phyloP scores from a whole-genome alignment of 1,284 basidiomycete genomes.

The Ustilago crameri region DNA sequence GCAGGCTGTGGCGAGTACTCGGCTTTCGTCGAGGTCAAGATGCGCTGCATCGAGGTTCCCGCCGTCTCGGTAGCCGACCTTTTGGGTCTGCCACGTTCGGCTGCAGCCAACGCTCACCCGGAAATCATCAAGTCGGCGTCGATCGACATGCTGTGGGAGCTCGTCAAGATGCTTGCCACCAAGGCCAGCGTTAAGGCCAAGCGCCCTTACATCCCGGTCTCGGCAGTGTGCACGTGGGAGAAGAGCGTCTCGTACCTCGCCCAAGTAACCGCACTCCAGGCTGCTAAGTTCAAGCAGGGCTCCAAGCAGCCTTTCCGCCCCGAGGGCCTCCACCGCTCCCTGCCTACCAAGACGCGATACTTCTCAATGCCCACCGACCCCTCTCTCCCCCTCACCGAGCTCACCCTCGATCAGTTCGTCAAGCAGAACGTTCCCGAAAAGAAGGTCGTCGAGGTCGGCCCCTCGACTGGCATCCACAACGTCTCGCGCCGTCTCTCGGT shows the following conservation, averaged over 20 bases:
- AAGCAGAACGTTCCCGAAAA: constrained; percentile 43
- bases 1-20: constrained; percentile 44
- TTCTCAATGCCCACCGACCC: constrained; percentile 49
- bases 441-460: constrained; percentile 24
- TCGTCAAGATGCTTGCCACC: constrained; percentile 44
- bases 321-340: constrained; percentile 18
- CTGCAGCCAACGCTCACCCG: constrained; percentile 21
- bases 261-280: constrained; percentile 37
- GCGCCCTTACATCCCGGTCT: constrained; percentile 48
- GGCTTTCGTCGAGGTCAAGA: constrained; percentile 55
- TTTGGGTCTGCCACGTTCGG: constrained; percentile 18
- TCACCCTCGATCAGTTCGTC: constrained; percentile 41
- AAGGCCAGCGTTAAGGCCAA: constrained; percentile 42
- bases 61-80: constrained; percentile 51
- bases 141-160: constrained; percentile 49
- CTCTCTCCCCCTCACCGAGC: constrained; percentile 27
- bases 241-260: constrained; percentile 41
- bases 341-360: constrained; percentile 42
- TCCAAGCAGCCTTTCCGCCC: constrained; percentile 34
- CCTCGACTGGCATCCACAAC: constrained; percentile 27
- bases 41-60: constrained; percentile 52
- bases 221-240: constrained; percentile 55
- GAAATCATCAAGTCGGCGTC: constrained; percentile 40
- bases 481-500: constrained; percentile 42
- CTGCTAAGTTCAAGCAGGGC: constrained; percentile 45